These are phyloP conservation scores for Nematodospora valgi DNA, from an alignment of 805 yeast species.

Conservation along the genomic window DNA sequence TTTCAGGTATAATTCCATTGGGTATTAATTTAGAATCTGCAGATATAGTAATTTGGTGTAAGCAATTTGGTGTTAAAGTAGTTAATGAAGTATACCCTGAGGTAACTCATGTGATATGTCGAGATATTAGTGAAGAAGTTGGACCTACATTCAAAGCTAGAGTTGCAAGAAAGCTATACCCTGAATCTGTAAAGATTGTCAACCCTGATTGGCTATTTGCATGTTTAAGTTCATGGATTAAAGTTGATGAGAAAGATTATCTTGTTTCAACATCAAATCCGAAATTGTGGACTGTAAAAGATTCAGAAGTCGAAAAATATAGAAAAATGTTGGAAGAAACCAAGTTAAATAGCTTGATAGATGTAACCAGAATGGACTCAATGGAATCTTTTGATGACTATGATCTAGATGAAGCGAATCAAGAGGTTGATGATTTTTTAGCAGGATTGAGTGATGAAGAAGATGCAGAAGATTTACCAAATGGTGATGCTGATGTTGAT, in stretches of 20 bases:
- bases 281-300: slow-evolving; percentile 40
- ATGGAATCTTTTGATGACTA: slow-evolving; percentile 31
- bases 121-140: slow-evolving; percentile 45
- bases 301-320: slow-evolving; percentile 45
- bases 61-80: slow-evolving; percentile 86
- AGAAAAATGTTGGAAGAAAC: slow-evolving; percentile 17
- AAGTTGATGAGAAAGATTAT: slow-evolving; percentile 60
- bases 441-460: slow-evolving; percentile 42
- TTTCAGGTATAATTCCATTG: slow-evolving; percentile 89
- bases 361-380: slow-evolving; percentile 32
- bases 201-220: slow-evolving; percentile 91
- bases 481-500: slow-evolving; percentile 16
- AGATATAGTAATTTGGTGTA: slow-evolving; percentile 89
- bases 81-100: slow-evolving; percentile 63
- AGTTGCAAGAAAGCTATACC: slow-evolving; percentile 63
- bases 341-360: slow-evolving; percentile 5
- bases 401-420: slow-evolving; percentile 40
- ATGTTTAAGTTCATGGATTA: slow-evolving; percentile 76
- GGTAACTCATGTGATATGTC: slow-evolving; percentile 88
- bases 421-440: slow-evolving; percentile 46
- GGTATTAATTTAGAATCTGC: slow-evolving; percentile 69
- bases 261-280: slow-evolving; percentile 50
- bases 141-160: slow-evolving; percentile 76
- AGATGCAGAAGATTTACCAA: slow-evolving; percentile 27
- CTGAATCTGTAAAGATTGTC: slow-evolving; percentile 63